Percentiles rank a stretch among this genome's conserved stretches.
Conservation (phyloP, 140 eudicot species). For the Erigeron philadelphicus region DNA sequence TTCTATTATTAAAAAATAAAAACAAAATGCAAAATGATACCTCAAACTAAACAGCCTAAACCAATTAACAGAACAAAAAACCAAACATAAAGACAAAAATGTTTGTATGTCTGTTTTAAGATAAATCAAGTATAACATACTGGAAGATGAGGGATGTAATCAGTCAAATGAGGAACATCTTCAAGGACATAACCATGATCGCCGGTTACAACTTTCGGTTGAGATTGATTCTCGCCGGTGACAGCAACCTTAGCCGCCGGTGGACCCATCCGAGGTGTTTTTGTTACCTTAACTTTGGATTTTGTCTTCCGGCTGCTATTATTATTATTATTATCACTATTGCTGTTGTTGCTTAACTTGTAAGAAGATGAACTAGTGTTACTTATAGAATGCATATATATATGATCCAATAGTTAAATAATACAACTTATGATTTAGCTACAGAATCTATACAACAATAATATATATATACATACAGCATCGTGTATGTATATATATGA, state of each 20-base stretch:
- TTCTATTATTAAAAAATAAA: too few relatives aligned
- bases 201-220: conserved; percentile 50
- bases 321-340: background rate
- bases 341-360: conserved; percentile 8
- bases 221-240: conserved; percentile 15
- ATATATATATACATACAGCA: conserved; percentile 4
- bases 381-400: conserved; percentile 28
- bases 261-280: conserved; percentile 9
- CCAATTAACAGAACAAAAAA: too few relatives aligned
- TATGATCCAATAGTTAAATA: background rate
- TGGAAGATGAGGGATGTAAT: conserved; percentile 61
- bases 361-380: conserved; percentile 17
- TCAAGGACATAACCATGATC: conserved; percentile 66
- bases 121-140: conserved; percentile 29
- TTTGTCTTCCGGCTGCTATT: conserved; percentile 23
- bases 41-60: too few relatives aligned
- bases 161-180: conserved; percentile 89
- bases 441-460: background rate
- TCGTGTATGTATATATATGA: conserved; percentile 15
- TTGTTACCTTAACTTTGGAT: conserved; percentile 15
- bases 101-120: too few relatives aligned
- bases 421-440: conserved; percentile 10
- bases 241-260: conserved; percentile 8
- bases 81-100: too few relatives aligned
- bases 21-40: too few relatives aligned